Evolutionary conservation across 1,139 yeast genomes (phyloP), one percentile per base, ranked within the genome.

Genomic region (Petasospora fabianii): DNA sequence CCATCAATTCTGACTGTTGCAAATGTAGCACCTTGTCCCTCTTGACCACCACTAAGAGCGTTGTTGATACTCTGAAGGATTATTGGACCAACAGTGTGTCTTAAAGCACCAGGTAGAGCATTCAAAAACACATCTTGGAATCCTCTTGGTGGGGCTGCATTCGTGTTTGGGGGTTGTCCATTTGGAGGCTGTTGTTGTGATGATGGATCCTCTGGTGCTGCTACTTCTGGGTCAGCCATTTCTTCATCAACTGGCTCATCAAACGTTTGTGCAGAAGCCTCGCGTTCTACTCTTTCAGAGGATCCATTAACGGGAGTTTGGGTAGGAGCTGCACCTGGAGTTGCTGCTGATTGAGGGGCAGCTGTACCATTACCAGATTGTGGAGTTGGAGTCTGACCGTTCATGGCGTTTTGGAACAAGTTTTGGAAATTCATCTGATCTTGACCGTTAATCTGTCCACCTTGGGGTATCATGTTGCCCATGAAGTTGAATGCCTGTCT

Each of bases 51-150:
- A 35, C 35, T 41, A 6, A 40, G 16, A 8, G 47, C 44, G 34
- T 35, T 43, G 14, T 24, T 41, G 13, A 44, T 17, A 14, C 38
- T 35, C 16, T 44, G 41, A 14, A 32, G 17, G 5, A 46, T 21
- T 17, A 42, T 34, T 7, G 48, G 49, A 11, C 43, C 48, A 10
- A 46, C 41, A n/a, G 48, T 36, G 8, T 26, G 24, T 36, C 48
- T 40, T 29, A 46, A 17, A 3, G 35, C 35, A 3, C 13, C 32
- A n/a, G 49, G 49, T 3, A 46, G 30, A 3, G 41, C 36, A 27
- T 38, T 42, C 16, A 38, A 11, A 16, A 46, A 34, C 1, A 34
- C 34, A 17, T 38, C 37, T 6, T 42, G 42, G 17, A 44, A 28
- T 12, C 27, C 28, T 12, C 27, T n/a, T n/a, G n/a, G n/a, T n/a